Percentiles rank a stretch among this genome's conserved stretches.
Conservation (phyloP, 1,284 basidiomycete genomes). For the Ceratorhiza oryzae-sativae region DNA sequence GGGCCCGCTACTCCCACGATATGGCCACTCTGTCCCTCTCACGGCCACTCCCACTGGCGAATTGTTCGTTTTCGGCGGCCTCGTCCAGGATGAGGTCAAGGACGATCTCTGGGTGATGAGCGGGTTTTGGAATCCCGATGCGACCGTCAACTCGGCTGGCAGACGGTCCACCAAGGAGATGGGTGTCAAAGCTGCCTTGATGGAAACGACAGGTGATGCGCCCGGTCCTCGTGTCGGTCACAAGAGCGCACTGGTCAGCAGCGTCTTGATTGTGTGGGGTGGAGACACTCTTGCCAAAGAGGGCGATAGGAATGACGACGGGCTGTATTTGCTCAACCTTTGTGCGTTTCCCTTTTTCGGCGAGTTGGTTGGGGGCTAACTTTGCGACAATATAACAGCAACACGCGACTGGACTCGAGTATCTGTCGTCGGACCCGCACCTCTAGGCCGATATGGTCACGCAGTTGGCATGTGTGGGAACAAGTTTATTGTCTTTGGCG, state of each 20-base stretch:
- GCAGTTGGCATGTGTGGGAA: slow-evolving; percentile 92
- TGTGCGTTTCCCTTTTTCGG: slow-evolving; percentile 60
- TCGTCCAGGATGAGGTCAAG: slow-evolving; percentile 88
- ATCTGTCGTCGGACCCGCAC: slow-evolving; percentile 74
- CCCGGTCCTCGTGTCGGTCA: slow-evolving; percentile 94
- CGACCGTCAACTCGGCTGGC: background rate
- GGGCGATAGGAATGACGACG: slow-evolving; percentile 89
- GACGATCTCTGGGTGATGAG: slow-evolving; percentile 94
- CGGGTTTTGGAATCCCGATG: slow-evolving; percentile 14
- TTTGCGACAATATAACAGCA: slow-evolving; percentile 54
- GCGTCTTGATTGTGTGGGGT: slow-evolving; percentile 97
- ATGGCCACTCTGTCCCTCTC: slow-evolving; percentile 95
- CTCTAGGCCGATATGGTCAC: slow-evolving; percentile 94
- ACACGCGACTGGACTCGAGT: slow-evolving; percentile 95
- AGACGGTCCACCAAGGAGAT: slow-evolving; percentile 71
- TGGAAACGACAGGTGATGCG: slow-evolving; percentile 89
- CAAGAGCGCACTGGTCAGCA: slow-evolving; percentile 93
- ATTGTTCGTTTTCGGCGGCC: slow-evolving; percentile 95
- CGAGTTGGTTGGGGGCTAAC: slow-evolving; percentile 12
- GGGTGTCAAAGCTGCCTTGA: slow-evolving; percentile 65
- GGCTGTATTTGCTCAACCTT: slow-evolving; percentile 93
- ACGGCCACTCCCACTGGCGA: slow-evolving; percentile 83
- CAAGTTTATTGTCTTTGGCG: slow-evolving; percentile 95
- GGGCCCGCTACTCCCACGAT: slow-evolving; percentile 89
- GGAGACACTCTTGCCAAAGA: slow-evolving; percentile 88